phyloP scores from a whole-genome alignment of 805 yeast species.

The Candida chauliodis region DNA sequence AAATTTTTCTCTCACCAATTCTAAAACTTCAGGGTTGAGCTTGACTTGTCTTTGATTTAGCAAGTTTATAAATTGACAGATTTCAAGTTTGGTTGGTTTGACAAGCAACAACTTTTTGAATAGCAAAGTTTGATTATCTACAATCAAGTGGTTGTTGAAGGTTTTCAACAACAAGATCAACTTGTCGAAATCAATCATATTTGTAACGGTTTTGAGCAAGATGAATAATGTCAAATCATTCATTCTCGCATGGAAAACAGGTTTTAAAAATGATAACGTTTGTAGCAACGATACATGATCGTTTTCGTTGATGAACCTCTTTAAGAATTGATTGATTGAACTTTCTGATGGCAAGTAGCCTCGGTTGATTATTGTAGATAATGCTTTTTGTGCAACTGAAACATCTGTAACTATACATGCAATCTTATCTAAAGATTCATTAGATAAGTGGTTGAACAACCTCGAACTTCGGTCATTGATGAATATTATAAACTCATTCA shows the following conservation, averaged over 20 bases:
- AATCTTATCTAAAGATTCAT: conserved; percentile 19
- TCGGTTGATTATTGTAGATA: conserved; percentile 2
- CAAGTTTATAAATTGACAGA: conserved; percentile 1
- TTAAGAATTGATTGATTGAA: conserved; percentile 19
- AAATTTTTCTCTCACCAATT: conserved; percentile 1
- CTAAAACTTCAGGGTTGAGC: neutral
- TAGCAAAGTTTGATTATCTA: conserved; percentile 16
- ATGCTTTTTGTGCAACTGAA: neutral
- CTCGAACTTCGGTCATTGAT: neutral
- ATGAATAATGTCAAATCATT: conserved; percentile 17
- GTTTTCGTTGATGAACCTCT: conserved; percentile 13
- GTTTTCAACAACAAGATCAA: conserved; percentile 19
- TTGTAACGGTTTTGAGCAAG: conserved; percentile 19
- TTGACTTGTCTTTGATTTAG: neutral
- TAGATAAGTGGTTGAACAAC: neutral
- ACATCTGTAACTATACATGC: conserved; percentile 8
- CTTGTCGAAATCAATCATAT: conserved; percentile 25
- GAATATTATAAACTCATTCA: conserved; percentile 1
- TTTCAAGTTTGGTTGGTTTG: conserved; percentile 4
- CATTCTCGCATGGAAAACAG: conserved; percentile 23
- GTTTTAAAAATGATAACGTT: conserved; percentile 23
- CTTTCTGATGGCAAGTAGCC: conserved; percentile 18
- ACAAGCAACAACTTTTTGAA: conserved; percentile 9
- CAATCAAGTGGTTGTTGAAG: conserved; percentile 11
- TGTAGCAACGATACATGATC: conserved; percentile 13